Evolutionary conservation across 2,329 filamentous ascomycete species (phyloP).

Genomic region (Sclerotinia sclerotiorum): DNA sequence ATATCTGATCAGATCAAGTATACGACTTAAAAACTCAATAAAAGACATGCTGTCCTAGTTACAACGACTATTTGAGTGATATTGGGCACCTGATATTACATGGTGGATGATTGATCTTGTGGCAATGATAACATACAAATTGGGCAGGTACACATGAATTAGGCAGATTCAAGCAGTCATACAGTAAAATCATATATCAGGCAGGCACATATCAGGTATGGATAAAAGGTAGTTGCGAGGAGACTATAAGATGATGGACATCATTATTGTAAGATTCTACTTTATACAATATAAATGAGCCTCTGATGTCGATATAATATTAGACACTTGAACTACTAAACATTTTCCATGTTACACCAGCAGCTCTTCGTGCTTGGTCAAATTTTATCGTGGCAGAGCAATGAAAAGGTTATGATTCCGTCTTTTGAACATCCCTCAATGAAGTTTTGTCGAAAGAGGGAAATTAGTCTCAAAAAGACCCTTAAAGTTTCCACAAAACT

Average conservation of each 20-base stretch:
- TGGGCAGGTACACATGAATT: neutral
- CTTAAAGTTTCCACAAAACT: neutral
- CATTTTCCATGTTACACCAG: neutral
- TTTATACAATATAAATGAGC: neutral
- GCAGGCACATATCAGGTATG: neutral
- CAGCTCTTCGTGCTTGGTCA: neutral
- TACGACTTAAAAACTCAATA: no score
- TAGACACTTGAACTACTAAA: neutral
- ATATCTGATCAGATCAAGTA: no score
- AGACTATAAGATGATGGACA: neutral
- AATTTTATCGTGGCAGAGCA: neutral
- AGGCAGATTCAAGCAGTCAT: neutral
- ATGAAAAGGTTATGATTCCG: no score
- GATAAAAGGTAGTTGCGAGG: no score
- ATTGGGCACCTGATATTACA: rapidly evolving
- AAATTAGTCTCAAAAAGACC: neutral
- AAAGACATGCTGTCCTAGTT: rapidly evolving
- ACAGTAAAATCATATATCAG: neutral
- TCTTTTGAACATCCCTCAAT: no score
- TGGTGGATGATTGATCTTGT: neutral
- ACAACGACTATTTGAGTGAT: neutral
- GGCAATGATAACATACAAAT: neutral
- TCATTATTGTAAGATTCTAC: neutral
- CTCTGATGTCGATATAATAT: neutral
- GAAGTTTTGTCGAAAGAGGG: neutral